These are phyloP conservation scores for Colletotrichum phormii DNA, from an alignment of 2,329 filamentous ascomycete genomes.

Conservation along the genomic window DNA sequence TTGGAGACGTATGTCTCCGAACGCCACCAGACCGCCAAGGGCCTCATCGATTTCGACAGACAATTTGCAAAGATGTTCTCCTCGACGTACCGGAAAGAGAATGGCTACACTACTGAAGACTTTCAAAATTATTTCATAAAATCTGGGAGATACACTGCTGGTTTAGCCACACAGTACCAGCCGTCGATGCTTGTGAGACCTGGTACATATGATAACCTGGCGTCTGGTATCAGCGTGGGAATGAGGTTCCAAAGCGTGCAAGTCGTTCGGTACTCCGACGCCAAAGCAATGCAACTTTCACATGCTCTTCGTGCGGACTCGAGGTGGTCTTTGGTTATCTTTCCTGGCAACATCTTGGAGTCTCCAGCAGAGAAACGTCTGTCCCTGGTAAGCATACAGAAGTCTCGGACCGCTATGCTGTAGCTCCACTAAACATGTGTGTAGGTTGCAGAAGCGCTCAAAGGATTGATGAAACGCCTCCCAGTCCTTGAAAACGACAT, in stretches of 20 bases:
- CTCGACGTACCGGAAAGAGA: slow-evolving; percentile 45
- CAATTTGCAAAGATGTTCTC: slow-evolving; percentile 93
- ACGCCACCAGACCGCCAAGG: slow-evolving; percentile 86
- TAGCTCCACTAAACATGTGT: not conserved
- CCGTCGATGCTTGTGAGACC: slow-evolving; percentile 57
- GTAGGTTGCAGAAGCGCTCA: not conserved
- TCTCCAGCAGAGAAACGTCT: not conserved
- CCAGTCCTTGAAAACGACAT: too few relatives aligned
- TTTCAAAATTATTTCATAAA: slow-evolving; percentile 69
- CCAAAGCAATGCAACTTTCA: slow-evolving; percentile 65
- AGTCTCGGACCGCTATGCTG: not conserved
- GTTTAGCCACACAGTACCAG: slow-evolving; percentile 66
- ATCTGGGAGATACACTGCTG: slow-evolving; percentile 70
- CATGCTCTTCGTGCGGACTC: slow-evolving; percentile 60
- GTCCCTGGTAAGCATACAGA: not conserved
- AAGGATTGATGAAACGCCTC: not conserved
- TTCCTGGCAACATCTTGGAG: not conserved
- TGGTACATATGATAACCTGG: slow-evolving; percentile 49
- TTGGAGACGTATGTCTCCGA: slow-evolving; percentile 89
- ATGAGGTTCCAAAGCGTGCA: slow-evolving; percentile 69
- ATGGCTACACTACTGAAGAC: slow-evolving; percentile 56
- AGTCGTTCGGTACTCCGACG: slow-evolving; percentile 70
- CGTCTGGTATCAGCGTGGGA: slow-evolving; percentile 57
- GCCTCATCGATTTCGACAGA: slow-evolving; percentile 86
- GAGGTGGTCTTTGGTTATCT: slow-evolving; percentile 53